Conservation (phyloP, 257 asterid species). For the Petunia axillaris region DNA sequence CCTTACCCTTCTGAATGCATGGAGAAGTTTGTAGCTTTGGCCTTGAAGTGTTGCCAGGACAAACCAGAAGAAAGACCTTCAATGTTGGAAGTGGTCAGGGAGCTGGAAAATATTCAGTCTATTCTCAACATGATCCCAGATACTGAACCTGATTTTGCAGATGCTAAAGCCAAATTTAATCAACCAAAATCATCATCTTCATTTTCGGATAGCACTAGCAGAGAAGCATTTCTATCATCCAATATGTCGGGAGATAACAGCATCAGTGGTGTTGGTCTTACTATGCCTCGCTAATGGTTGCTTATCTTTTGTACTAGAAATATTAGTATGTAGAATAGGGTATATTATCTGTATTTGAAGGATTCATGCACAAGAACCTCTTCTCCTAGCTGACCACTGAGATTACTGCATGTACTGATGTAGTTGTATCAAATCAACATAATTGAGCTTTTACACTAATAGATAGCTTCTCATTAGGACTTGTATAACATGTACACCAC, state of each 20-base stretch:
- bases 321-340: conserved; percentile 8
- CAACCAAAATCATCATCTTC: conserved; percentile 45
- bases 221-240: conserved; percentile 44
- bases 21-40: conserved; percentile 63
- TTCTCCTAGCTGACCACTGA: neutral
- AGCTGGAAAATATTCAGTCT: conserved; percentile 55
- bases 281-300: conserved; percentile 62
- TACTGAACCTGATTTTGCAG: conserved; percentile 32
- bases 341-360: neutral
- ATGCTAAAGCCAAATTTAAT: conserved; percentile 42
- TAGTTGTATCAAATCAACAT: neutral
- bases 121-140: conserved; percentile 50
- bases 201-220: conserved; percentile 37
- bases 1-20: conserved; percentile 61
- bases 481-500: too few species aligned
- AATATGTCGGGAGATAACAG: conserved; percentile 55
- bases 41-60: conserved; percentile 71
- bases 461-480: neutral
- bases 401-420: neutral
- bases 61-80: conserved; percentile 72
- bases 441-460: neutral
- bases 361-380: neutral
- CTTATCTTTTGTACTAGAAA: conserved; percentile 6
- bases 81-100: conserved; percentile 81
- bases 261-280: conserved; percentile 48